phyloP scores from a whole-genome alignment of 352 stramenopile genomes.

The Pythium dissotocum region DNA sequence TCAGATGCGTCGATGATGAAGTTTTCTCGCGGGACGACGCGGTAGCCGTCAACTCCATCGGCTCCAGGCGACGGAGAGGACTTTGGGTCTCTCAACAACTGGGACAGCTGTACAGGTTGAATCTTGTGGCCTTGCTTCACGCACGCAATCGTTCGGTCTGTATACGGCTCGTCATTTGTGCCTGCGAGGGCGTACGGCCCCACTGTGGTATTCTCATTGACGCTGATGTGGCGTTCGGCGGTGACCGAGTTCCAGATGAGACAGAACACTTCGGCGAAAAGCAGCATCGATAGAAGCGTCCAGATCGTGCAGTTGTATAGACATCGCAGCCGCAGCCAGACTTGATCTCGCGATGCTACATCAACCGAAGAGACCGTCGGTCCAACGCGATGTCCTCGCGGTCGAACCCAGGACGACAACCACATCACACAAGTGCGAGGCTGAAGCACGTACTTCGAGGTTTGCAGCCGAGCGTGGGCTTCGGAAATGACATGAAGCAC shows the following conservation, averaged over 20 bases:
- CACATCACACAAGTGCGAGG: no score
- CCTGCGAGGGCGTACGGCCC: slow-evolving; percentile 24
- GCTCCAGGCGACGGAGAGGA: not conserved
- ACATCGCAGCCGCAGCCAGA: not conserved
- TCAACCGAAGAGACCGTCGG: not conserved
- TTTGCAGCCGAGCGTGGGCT: no score
- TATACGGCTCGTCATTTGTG: slow-evolving; percentile 43
- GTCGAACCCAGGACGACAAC: not conserved
- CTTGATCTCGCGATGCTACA: not conserved
- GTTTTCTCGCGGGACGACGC: slow-evolving; percentile 20
- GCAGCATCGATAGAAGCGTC: slow-evolving; percentile 24
- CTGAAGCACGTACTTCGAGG: no score
- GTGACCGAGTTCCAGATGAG: slow-evolving; percentile 27
- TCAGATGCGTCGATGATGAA: not conserved
- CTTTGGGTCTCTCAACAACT: slow-evolving; percentile 18
- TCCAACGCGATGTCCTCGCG: not conserved
- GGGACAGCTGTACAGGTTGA: slow-evolving; percentile 30
- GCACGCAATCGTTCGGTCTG: slow-evolving; percentile 42
- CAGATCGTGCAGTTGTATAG: slow-evolving; percentile 11
- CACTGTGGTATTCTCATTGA: not conserved
- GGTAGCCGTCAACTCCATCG: slow-evolving; percentile 24
- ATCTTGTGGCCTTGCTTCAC: slow-evolving; percentile 20
- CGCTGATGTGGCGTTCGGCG: not conserved
- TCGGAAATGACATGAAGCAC: no score
- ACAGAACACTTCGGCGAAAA: slow-evolving; percentile 34